These are phyloP conservation scores for Lunularia cruciata DNA, from an alignment of 225 moss, liverwort and hornwort genomes.

Conservation along the genomic window DNA sequence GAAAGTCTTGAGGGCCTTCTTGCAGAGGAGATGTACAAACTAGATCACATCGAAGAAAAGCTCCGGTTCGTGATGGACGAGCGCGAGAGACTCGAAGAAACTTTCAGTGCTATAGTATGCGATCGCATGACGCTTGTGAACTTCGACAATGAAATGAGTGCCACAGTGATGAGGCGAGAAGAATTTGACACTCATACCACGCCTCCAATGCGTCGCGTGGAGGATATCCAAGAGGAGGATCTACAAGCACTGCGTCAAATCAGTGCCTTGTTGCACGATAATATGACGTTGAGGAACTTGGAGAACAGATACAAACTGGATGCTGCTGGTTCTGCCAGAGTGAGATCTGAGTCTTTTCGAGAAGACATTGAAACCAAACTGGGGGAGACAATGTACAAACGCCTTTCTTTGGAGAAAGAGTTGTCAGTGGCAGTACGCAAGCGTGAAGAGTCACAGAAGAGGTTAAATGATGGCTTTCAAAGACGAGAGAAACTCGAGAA, in stretches of 20 bases:
- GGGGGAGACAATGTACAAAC: constrained; percentile 26
- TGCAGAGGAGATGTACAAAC: constrained; percentile 26
- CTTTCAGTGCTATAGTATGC: constrained; percentile 22
- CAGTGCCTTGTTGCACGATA: constrained; percentile 19
- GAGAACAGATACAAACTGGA: constrained; percentile 21
- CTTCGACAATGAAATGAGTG: constrained; percentile 25
- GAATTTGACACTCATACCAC: constrained; percentile 23
- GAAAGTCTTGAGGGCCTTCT: constrained; percentile 22
- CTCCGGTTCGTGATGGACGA: constrained; percentile 25
- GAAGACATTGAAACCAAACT: constrained; percentile 20
- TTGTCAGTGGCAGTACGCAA: constrained; percentile 19
- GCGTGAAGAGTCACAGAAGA: constrained; percentile 23
- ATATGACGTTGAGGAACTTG: constrained; percentile 8
- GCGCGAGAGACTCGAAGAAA: constrained; percentile 19
- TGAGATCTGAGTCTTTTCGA: constrained; percentile 8
- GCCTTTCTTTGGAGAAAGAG: constrained; percentile 21
- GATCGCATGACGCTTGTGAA: constrained; percentile 10
- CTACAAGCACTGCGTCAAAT: constrained; percentile 21
- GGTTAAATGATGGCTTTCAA: constrained; percentile 14
- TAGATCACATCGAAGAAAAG: constrained; percentile 22
- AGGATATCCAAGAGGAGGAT: constrained; percentile 25
- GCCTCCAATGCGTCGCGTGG: constrained; percentile 15
- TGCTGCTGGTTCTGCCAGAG: constrained; percentile 8
- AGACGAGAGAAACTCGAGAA: constrained; percentile 21
- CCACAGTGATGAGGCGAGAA: constrained; percentile 17